phyloP scores from a whole-genome alignment of 1,284 basidiomycete species.

The Porphyrellus sp. region DNA sequence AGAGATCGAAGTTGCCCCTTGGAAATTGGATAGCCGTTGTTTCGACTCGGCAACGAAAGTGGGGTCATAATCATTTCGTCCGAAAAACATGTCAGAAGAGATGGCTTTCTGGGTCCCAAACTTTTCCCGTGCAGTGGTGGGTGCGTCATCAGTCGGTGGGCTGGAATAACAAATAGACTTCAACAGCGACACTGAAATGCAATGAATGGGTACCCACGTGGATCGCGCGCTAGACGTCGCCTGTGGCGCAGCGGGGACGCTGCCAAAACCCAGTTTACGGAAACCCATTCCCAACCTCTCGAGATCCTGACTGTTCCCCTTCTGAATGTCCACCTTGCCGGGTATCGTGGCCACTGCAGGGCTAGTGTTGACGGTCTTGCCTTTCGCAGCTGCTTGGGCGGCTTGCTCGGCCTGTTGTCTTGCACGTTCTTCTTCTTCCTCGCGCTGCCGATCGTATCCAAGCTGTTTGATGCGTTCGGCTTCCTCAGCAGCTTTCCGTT shows the following conservation, averaged over 20 bases:
- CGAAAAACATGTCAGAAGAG: conserved; percentile 98
- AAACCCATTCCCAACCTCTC: conserved; percentile 77
- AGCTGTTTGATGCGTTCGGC: conserved; percentile 86
- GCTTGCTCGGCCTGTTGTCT: conserved; percentile 52
- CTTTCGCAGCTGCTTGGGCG: conserved; percentile 42
- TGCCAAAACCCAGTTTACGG: conserved; percentile 85
- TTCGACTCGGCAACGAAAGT: conserved; percentile 73
- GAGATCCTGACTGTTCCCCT: conserved; percentile 42
- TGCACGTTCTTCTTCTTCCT: conserved; percentile 67
- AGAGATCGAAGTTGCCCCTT: conserved; percentile 91
- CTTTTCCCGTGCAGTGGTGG: conserved; percentile 83
- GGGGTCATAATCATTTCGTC: conserved; percentile 86
- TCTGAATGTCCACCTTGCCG: conserved; percentile 33
- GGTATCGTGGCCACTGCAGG: conserved; percentile 26
- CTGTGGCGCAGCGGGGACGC: conserved; percentile 57
- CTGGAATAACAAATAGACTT: conserved; percentile 1
- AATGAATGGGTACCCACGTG: conserved; percentile 39
- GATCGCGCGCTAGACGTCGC: conserved; percentile 45
- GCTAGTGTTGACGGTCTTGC: conserved; percentile 30
- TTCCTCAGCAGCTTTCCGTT: conserved; percentile 83
- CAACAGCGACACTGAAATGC: neutral
- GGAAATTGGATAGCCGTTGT: conserved; percentile 79
- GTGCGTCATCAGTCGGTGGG: conserved; percentile 55
- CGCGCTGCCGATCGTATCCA: conserved; percentile 81
- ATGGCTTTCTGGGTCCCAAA: conserved; percentile 94